These are phyloP conservation scores for Dactylella cylindrospora DNA, from an alignment of 2,329 filamentous ascomycete genomes.

Conservation along the genomic window DNA sequence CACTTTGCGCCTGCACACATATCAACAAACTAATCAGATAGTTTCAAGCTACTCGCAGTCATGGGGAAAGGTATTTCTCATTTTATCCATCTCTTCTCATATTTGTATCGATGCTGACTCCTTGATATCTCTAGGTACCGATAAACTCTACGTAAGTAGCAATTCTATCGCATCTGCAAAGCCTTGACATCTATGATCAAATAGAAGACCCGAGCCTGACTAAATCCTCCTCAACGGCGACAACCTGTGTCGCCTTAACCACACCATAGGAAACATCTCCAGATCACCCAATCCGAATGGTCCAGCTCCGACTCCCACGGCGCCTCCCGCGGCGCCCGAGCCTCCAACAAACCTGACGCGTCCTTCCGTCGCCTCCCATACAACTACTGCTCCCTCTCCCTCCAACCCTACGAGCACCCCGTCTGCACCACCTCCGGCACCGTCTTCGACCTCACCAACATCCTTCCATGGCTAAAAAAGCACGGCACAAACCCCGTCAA, in stretches of 20 bases:
- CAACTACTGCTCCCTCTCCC: slow-evolving; percentile 94
- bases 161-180: not conserved
- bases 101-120: not conserved
- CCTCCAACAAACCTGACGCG: slow-evolving; percentile 59
- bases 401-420: slow-evolving; percentile 92
- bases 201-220: slow-evolving; percentile 26
- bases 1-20: not conserved
- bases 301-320: slow-evolving; percentile 84
- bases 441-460: slow-evolving; percentile 94
- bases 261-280: slow-evolving; percentile 12
- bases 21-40: not conserved
- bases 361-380: slow-evolving; percentile 88
- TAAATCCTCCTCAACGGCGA: slow-evolving; percentile 32
- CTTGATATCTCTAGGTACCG: slow-evolving; percentile 54
- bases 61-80: slow-evolving; percentile 37
- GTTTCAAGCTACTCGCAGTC: slow-evolving; percentile 4
- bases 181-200: not conserved
- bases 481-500: slow-evolving; percentile 89
- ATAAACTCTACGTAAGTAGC: slow-evolving; percentile 57
- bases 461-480: slow-evolving; percentile 89
- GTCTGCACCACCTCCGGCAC: slow-evolving; percentile 86
- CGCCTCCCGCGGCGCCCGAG: slow-evolving; percentile 65
- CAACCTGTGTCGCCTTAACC: slow-evolving; percentile 6
- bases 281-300: slow-evolving; percentile 98
- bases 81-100: not conserved